A percentile compares a stretch with the other conserved stretches of the same genome.
Evolutionary conservation across 495 filamentous ascomycete genomes (phyloP).

Genomic region (Patellaria atrata): DNA sequence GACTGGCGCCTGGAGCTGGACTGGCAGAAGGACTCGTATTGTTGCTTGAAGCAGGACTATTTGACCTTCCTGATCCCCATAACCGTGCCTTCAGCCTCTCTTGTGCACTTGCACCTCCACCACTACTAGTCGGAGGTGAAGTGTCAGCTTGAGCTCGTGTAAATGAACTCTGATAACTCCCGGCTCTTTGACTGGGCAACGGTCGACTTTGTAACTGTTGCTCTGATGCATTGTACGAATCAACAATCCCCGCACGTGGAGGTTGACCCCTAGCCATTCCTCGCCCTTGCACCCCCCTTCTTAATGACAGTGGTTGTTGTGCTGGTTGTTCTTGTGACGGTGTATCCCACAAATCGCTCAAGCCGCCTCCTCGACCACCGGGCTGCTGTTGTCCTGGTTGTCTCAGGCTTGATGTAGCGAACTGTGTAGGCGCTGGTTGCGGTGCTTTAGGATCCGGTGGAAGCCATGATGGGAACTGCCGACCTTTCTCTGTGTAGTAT

Average conservation of each 20-base stretch:
- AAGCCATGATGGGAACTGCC: constrained; percentile 75
- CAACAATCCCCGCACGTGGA: constrained; percentile 15
- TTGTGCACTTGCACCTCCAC: constrained; percentile 39
- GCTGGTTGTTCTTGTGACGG: constrained; percentile 31
- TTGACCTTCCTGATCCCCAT: constrained; percentile 35
- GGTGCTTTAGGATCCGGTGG: constrained; percentile 68
- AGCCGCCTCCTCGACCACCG: constrained; percentile 33
- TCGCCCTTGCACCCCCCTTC: constrained; percentile 28
- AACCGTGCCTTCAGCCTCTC: constrained; percentile 53
- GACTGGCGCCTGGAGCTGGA: constrained; percentile 6
- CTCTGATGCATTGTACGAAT: constrained; percentile 16
- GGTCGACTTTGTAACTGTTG: constrained; percentile 39
- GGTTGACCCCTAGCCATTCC: constrained; percentile 16
- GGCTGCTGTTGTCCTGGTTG: constrained; percentile 20
- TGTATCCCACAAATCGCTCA: constrained; percentile 78
- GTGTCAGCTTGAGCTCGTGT: constrained; percentile 19
- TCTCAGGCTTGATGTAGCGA: constrained; percentile 27
- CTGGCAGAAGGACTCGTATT: constrained; percentile 10
- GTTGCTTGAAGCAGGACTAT: constrained; percentile 11
- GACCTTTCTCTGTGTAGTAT: constrained; percentile 84
- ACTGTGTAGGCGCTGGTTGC: constrained; percentile 36
- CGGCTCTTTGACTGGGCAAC: constrained; percentile 53
- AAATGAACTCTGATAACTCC: constrained; percentile 48
- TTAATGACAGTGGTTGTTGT: constrained; percentile 39
- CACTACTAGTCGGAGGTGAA: constrained; percentile 27